phyloP scores from a whole-genome alignment of 2,329 filamentous ascomycete genomes.

The Colletotrichum salicis region DNA sequence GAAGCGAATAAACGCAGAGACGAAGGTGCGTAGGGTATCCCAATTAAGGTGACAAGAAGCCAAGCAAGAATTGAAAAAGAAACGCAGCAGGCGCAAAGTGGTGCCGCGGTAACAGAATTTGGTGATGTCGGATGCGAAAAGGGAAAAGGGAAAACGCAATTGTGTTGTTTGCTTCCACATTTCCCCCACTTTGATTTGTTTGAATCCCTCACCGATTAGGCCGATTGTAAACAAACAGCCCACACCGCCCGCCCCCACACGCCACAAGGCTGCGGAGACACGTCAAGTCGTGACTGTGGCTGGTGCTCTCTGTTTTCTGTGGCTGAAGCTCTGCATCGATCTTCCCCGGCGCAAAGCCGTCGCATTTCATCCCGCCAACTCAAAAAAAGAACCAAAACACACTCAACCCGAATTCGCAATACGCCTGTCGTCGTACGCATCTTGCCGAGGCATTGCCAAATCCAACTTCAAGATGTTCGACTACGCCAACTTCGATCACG shows the following conservation, averaged over 20 bases:
- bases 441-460: neutral
- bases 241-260: slow-evolving; percentile 18
- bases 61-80: neutral
- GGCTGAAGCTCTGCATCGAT: slow-evolving; percentile 15
- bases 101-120: slow-evolving; percentile 6
- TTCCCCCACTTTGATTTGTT: slow-evolving; percentile 36
- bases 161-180: slow-evolving; percentile 25
- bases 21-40: slow-evolving; percentile 16
- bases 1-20: slow-evolving; percentile 5
- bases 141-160: slow-evolving; percentile 23
- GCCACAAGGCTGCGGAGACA: neutral
- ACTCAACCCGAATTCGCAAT: neutral
- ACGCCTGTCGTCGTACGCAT: neutral
- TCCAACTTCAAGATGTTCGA: slow-evolving; percentile 63
- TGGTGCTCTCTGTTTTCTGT: neutral
- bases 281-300: slow-evolving; percentile 30
- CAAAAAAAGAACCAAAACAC: neutral
- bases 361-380: neutral
- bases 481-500: slow-evolving; percentile 73
- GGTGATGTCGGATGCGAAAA: slow-evolving; percentile 15
- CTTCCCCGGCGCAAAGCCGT: neutral
- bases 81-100: slow-evolving; percentile 1
- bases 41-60: slow-evolving; percentile 23
- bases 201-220: slow-evolving; percentile 35
- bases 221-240: slow-evolving; percentile 37